A percentile compares a stretch with the other conserved stretches of the same genome.
These are phyloP conservation scores for Cyclostephanos invisitatus DNA, from an alignment of 108 stramenopile species.

Conservation along the genomic window DNA sequence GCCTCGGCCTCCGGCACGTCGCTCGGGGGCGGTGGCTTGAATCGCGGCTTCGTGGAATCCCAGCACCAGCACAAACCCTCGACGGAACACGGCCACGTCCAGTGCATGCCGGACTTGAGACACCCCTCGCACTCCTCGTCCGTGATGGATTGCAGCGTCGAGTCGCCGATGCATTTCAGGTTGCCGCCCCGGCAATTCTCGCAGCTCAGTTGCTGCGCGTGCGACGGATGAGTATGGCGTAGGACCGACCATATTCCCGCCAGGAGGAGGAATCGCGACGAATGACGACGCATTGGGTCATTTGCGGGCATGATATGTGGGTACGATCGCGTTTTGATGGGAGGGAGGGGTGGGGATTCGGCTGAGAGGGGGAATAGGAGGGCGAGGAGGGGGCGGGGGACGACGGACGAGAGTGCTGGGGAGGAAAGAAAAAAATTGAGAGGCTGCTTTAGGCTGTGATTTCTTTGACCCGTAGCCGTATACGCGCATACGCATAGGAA, in stretches of 20 bases:
- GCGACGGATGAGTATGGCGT: neutral
- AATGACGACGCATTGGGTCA: neutral
- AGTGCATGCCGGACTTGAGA: conserved; percentile 30
- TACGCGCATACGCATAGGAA: no score
- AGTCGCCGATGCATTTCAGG: conserved; percentile 40
- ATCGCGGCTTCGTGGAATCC: conserved; percentile 40
- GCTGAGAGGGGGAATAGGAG: no score
- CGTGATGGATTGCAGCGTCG: conserved; percentile 28
- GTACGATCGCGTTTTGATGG: no score
- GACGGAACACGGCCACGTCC: conserved; percentile 44
- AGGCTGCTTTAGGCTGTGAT: no score
- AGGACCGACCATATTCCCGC: neutral
- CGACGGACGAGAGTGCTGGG: no score
- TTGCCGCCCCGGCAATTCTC: conserved; percentile 31
- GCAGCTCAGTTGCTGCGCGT: conserved; percentile 24
- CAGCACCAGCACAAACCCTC: conserved; percentile 49
- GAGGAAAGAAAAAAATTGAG: no score
- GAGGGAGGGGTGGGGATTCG: no score
- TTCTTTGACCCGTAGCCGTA: no score
- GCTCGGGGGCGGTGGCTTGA: conserved; percentile 32
- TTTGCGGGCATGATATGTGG: neutral
- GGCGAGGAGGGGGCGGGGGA: no score
- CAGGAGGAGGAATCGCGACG: neutral
- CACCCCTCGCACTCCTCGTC: conserved; percentile 39
- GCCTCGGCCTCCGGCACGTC: conserved; percentile 13